Conservation (phyloP, 2,329 filamentous ascomycete species). For the Colletotrichum sansevieriae region DNA sequence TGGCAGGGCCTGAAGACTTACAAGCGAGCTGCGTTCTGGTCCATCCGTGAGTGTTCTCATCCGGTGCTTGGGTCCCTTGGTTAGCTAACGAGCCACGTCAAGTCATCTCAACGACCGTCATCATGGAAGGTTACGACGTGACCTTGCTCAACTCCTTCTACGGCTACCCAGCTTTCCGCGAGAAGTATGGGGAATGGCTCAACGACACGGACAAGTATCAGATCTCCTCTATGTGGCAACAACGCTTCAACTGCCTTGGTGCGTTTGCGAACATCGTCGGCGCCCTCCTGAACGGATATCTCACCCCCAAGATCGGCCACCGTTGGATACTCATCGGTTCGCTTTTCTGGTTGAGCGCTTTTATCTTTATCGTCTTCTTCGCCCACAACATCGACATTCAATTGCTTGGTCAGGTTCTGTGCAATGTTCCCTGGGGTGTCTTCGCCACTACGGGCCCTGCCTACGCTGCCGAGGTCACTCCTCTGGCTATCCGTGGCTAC, state of each 20-base stretch:
- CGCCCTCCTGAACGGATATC: constrained; percentile 57
- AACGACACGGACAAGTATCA: constrained; percentile 55
- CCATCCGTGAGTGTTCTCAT: constrained; percentile 49
- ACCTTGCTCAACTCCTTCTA: constrained; percentile 62
- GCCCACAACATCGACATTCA: constrained; percentile 58
- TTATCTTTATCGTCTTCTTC: constrained; percentile 65
- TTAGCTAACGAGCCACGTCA: background rate
- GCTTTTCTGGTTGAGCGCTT: constrained; percentile 56
- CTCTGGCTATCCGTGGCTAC: constrained; percentile 57
- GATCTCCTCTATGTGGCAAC: constrained; percentile 65
- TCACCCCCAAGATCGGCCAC: constrained; percentile 58
- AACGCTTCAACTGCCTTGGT: constrained; percentile 56
- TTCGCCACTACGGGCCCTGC: constrained; percentile 59
- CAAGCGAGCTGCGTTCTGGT: constrained; percentile 56
- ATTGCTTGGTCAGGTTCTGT: constrained; percentile 61
- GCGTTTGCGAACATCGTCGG: constrained; percentile 55
- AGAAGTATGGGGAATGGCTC: constrained; percentile 56
- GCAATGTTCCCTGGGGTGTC: constrained; percentile 60
- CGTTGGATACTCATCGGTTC: constrained; percentile 57
- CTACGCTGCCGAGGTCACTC: constrained; percentile 60
- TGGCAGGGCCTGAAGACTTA: constrained; percentile 55
- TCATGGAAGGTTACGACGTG: constrained; percentile 66
- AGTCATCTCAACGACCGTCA: constrained; percentile 60
- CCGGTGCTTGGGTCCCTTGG: no score
- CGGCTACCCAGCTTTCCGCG: constrained; percentile 55